These are phyloP conservation scores for Penicillium sp. DNA, from an alignment of 2,329 filamentous ascomycete genomes.

Conservation along the genomic window DNA sequence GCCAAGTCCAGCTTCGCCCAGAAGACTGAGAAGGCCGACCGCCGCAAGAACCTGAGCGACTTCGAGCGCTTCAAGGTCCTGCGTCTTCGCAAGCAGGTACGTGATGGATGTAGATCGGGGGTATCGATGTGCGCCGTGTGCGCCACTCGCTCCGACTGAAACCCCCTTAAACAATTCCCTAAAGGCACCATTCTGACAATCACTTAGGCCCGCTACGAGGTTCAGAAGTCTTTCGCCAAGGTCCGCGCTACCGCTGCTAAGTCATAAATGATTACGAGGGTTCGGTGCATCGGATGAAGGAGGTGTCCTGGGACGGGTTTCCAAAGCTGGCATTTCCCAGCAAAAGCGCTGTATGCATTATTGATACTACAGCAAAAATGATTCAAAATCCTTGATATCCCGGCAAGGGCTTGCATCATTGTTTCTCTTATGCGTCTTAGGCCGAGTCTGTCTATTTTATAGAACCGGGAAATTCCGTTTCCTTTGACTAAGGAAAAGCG, in stretches of 20 bases:
- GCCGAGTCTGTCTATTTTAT: conserved; percentile 19
- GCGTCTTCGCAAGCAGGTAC: conserved; percentile 97
- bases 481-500: conserved; percentile 10
- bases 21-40: conserved; percentile 80
- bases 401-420: conserved; percentile 25
- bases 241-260: conserved; percentile 79
- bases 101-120: conserved; percentile 30
- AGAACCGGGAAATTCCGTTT: conserved; percentile 14
- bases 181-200: conserved; percentile 13
- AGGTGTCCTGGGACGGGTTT: conserved; percentile 41
- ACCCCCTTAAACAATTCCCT: background rate
- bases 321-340: conserved; percentile 38
- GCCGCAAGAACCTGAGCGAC: conserved; percentile 89
- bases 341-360: conserved; percentile 43
- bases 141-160: background rate
- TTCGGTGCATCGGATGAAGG: conserved; percentile 45
- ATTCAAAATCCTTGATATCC: conserved; percentile 45
- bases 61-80: conserved; percentile 99
- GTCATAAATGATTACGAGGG: conserved; percentile 42
- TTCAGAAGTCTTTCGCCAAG: conserved; percentile 94
- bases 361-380: conserved; percentile 42
- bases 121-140: background rate
- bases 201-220: conserved; percentile 77
- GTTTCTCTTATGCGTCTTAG: conserved; percentile 17
- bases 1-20: conserved; percentile 89